Evolutionary conservation across 2,329 filamentous ascomycete genomes (phyloP).

Genomic region (Beauveria sp.): DNA sequence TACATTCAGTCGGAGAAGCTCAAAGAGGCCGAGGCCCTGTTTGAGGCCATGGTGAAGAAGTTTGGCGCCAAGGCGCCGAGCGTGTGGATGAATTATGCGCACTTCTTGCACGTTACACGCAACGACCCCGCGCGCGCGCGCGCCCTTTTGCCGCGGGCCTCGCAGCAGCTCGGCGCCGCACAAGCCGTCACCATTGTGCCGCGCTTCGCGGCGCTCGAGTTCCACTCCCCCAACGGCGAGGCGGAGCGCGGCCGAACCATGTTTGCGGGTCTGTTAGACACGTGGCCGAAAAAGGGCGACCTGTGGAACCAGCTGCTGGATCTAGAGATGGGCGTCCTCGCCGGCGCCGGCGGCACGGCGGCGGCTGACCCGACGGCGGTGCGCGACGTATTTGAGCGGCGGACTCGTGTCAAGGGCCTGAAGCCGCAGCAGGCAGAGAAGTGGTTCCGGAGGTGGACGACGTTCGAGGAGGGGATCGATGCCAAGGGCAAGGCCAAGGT

Average conservation of each 20-base stretch:
- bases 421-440: conserved; percentile 78
- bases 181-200: conserved; percentile 63
- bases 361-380: conserved; percentile 48
- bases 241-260: conserved; percentile 88
- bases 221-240: conserved; percentile 73
- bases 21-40: conserved; percentile 81
- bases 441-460: conserved; percentile 87
- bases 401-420: conserved; percentile 59
- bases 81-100: conserved; percentile 91
- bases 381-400: conserved; percentile 75
- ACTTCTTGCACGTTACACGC: conserved; percentile 75
- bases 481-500: conserved; percentile 61
- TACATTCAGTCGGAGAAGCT: conserved; percentile 83
- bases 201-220: conserved; percentile 89
- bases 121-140: conserved; percentile 66
- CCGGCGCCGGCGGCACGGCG: conserved; percentile 24
- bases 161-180: conserved; percentile 67
- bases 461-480: conserved; percentile 74
- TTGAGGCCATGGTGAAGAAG: conserved; percentile 81
- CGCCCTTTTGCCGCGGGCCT: conserved; percentile 71
- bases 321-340: conserved; percentile 58
- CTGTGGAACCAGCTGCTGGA: conserved; percentile 90
- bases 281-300: conserved; percentile 83
- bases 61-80: conserved; percentile 71
- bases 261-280: conserved; percentile 78